Evolutionary conservation across 495 filamentous ascomycete genomes (phyloP), one percentile per base, ranked within the genome.

Genomic region (Hypoxylon subgilvum): DNA sequence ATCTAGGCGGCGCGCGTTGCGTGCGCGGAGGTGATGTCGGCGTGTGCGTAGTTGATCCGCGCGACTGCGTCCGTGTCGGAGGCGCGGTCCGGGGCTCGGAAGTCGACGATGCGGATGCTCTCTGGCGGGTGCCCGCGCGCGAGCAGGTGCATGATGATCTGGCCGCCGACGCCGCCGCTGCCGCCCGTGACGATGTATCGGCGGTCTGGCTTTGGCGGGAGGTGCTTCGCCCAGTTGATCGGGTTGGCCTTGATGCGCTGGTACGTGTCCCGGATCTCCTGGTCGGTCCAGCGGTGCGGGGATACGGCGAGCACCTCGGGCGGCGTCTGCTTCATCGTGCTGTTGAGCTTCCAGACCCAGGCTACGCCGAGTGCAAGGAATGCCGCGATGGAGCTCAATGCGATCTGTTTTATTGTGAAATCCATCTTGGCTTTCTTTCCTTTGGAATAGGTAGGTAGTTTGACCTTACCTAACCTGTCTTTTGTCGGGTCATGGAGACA

Each of bases 151-250:
- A 77, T 60, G 27, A 82, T 73, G 22, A 85, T 82, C 65, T 81
- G 80, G 21, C 79, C 78, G 0, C 82, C 83, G 23, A 86, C 82
- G 14, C 84, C 77, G 77, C 83, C 81, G 9, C 79, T 75, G 34
- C 83, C 83, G 43, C 83, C 83, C 17, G 84, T 78, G 18, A 85
- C 68, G 36, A 86, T 65, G 69, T 86, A 86, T 10, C 81, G 77
- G 8, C 83, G 73, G 9, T 75, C 68, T 60, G 80, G 76, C 44
- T 73, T 79, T 1, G 81, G 80, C 6, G 82, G 83, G 5, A 85
- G 65, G 21, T 72, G 72, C 42, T 78, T 76, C 27, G 32, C 52
- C 59, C 79, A 77, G 55, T 83, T 75, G 30, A 82, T 46, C 0
- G 81, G 81, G 0, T 64, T 69, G 22, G 75, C 65, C 32, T 75